Base-by-base conservation (phyloP, 1,284 basidiomycete species). In the Tilletia caries region DNA sequence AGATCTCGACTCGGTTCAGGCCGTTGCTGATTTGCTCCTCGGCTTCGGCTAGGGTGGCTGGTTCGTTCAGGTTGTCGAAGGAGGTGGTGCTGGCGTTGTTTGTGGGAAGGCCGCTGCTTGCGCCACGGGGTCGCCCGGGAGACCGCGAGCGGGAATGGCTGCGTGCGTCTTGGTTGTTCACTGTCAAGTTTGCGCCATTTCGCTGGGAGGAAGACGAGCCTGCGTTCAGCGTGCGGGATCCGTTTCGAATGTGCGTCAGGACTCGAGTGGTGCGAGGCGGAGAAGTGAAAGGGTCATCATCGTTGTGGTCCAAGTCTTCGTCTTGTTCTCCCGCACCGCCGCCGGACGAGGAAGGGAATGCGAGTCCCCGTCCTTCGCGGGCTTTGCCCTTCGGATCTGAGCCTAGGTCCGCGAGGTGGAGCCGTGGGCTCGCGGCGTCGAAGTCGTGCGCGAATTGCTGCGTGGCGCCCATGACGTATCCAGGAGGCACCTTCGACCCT, bases 1-100 rank as follows among this genome's bases (percentile, higher is more conserved):
- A 85, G 48, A 85, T 78, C 58, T 83, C 77, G 66, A 85, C 79
- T 13, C 73, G 68, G 5, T 75, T 74, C 8, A 83, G 66, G 13
- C 82, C 82, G 68, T 82, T 82, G 46, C 76, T 74, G 13, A 77
- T 74, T 50, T 75, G 72, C 27, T 74, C 71, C 43, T 74, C 73
- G 34, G 76, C 76, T 62, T 72, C 65, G 23, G 64, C 37, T 13
- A 65, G 64, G 4, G 64, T 65, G 23, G 37, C 23, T 6, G 64
- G 58, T 37, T 62, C 58, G 15, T 23, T 34, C 10, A 13, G 15
- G 58, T 62, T 25, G 32, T 50, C 20, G 48, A 50, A n/a, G 13
- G 20, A 18, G 20, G 48, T 6, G 2, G 10, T 41, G 48, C 48
- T 18, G 3, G 12, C 20, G 12, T 13, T 18, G 48, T 18, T 50